Percentiles rank a stretch among this genome's conserved stretches.
These are phyloP conservation scores for Lablab purpureus DNA, from an alignment of 306 rosid genomes.

Conservation along the genomic window DNA sequence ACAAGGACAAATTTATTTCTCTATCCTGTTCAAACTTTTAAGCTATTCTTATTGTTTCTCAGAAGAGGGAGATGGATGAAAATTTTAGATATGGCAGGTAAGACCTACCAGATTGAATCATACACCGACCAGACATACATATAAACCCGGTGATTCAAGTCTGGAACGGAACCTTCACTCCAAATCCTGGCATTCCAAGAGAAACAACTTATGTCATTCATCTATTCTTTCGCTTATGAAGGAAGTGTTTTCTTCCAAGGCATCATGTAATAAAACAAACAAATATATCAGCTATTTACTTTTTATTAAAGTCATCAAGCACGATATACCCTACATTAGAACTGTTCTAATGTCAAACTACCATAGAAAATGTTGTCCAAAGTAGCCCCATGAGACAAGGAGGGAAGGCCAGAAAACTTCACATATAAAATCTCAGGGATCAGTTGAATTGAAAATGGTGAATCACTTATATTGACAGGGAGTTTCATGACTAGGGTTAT, in stretches of 20 bases:
- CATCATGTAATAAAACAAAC: slow-evolving; percentile 17
- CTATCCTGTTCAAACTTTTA: background rate
- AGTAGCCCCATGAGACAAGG: slow-evolving; percentile 38
- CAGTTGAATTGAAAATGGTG: slow-evolving; percentile 31
- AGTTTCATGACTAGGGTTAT: slow-evolving; percentile 41
- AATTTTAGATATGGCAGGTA: background rate
- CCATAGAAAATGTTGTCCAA: slow-evolving; percentile 45
- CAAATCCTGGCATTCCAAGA: slow-evolving; percentile 8
- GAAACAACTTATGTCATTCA: slow-evolving; percentile 25
- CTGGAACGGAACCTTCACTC: slow-evolving; percentile 2
- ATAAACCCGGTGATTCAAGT: slow-evolving; percentile 25
- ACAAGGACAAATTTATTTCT: background rate
- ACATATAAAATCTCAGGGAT: slow-evolving; percentile 26
- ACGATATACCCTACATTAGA: slow-evolving; percentile 53
- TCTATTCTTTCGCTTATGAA: slow-evolving; percentile 3
- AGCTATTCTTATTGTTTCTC: background rate
- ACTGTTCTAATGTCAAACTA: slow-evolving; percentile 50
- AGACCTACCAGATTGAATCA: slow-evolving; percentile 8
- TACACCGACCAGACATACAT: background rate
- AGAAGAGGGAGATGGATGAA: background rate
- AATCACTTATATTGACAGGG: slow-evolving; percentile 43
- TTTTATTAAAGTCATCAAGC: slow-evolving; percentile 44
- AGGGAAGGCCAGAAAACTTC: slow-evolving; percentile 44
- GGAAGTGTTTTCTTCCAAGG: slow-evolving; percentile 23
- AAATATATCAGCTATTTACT: slow-evolving; percentile 52